Base-by-base conservation (phyloP, 768 basidiomycete species). In the Favolaschia claudopus region DNA sequence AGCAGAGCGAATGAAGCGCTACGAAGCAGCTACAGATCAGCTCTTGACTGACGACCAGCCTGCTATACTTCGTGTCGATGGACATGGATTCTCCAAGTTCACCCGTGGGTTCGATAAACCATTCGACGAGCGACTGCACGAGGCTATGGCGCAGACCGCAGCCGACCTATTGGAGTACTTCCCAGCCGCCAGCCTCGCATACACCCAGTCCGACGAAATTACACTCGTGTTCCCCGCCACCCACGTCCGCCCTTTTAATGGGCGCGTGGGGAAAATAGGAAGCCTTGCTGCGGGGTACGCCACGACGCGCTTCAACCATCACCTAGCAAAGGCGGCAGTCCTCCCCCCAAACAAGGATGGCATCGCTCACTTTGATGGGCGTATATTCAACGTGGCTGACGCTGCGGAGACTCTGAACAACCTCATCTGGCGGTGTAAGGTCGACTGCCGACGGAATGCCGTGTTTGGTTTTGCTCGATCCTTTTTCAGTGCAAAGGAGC, bases 201-300 rank as follows among this genome's bases (percentile, higher is more conserved):
- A 63, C 52, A 63, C 62, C 7, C 56, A 54, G 51, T 63, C 62
- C 19, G 62, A 63, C 62, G 62, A 63, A 50, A 39, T 63, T 40
- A 63, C 62, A 8, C 51, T 63, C 19, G 47, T 63, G 32, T 63
- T 58, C 40, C 56, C 62, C n/a, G 44, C 43, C 20, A 39, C 43
- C 15, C 25, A 25, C 4, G 28, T 31, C 28, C 49, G 57, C 29
- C 39, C 52, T 13, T 63, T 63, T 43, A 63, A 49, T 24, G 62
- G 62, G 46, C 62, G 62, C 32, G 52, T 55, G 34, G 40, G 28
- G 15, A 63, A 63, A 40, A 44, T 63, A 14, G 37, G 50, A 5
- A 58, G 46, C 44, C 62, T 63, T 37, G 55, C 62, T 4, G 62
- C 62, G 4, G 56, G 51, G 10, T 53, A 53, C 51, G 42, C 62